Percentiles rank a stretch among this genome's conserved stretches.
Evolutionary conservation across 164 flowering plant species (phyloP).

Genomic region (Taxillus chinensis): DNA sequence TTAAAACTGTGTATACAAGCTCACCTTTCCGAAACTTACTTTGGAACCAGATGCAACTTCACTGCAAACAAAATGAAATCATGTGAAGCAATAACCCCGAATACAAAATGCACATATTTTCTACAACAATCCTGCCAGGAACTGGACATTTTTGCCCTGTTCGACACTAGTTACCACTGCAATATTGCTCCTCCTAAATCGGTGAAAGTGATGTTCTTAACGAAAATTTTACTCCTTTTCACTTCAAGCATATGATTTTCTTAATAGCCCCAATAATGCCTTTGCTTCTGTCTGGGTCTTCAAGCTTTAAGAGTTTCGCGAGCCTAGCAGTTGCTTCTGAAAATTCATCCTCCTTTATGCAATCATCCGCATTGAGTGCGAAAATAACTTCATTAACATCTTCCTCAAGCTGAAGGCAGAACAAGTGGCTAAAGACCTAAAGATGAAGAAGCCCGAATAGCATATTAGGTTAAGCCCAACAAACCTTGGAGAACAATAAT

Average conservation of each 20-base stretch:
- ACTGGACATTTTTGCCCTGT: too few species aligned
- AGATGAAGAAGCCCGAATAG: constrained; percentile 4
- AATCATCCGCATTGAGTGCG: constrained; percentile 37
- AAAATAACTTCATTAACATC: constrained; percentile 81
- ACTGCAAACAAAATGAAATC: too few species aligned
- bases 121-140: too few species aligned
- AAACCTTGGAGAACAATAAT: not conserved
- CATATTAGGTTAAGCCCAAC: not conserved
- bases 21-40: too few species aligned
- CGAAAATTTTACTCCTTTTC: not conserved
- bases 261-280: constrained; percentile 35
- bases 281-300: constrained; percentile 30
- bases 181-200: too few species aligned
- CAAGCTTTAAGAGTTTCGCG: constrained; percentile 33
- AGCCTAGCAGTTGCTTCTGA: constrained; percentile 39
- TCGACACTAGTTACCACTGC: too few species aligned
- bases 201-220: too few species aligned
- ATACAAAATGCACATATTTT: too few species aligned
- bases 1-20: too few species aligned
- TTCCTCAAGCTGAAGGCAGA: constrained; percentile 65
- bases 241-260: constrained; percentile 45
- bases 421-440: constrained; percentile 68
- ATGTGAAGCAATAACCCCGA: too few species aligned
- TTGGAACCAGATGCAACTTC: too few species aligned
- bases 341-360: constrained; percentile 28